Base-by-base conservation (phyloP, 768 basidiomycete genomes). In the Lepiota subincarnata region DNA sequence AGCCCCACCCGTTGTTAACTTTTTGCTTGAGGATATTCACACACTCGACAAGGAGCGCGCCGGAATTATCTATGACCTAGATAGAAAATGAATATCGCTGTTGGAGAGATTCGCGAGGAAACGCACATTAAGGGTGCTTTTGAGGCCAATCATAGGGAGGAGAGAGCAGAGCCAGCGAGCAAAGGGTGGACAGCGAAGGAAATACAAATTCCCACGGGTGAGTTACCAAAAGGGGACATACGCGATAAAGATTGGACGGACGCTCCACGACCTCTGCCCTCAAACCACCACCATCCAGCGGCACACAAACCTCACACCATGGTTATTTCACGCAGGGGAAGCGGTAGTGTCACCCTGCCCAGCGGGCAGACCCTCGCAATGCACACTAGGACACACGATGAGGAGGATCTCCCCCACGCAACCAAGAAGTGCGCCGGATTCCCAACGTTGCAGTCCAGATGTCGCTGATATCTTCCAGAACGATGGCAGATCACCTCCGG, bases 21-120 rank as follows among this genome's bases (percentile, higher is more conserved):
- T 98, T 98, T 67, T 91, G 85, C 70, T 98, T 98, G 54, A 97
- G 78, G 24, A 98, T 84, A 69, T 98, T 97, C 67, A 98, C 92
- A 65, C 94, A 97, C 76, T 98, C 96, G 38, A 94, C 86, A 57
- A 96, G 74, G 57, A 98, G 78, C 6, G 92, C 95, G 28, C 96
- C 96, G 5, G 96, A 94, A 70, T 98, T 98, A 77, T 98, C 96
- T 68, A 98, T 97, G 59, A 92, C 86, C 91, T 93, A 51, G 16
- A 45, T 24, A n/a, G 10, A 38, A 48, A 3, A 47, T 41, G 7
- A 36, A 0, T 6, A 38, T 36, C 14, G 45, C 38, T 22, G n/a
- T n/a, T 7, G 12, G 12, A 20, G 5, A 38, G 28, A 34, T 11
- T 6, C 24, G 38, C 20, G 45, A 35, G 20, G 18, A 52, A 19